These are phyloP conservation scores for Kluyveromyces lactis DNA, from an alignment of 805 yeast genomes.

Conservation along the genomic window DNA sequence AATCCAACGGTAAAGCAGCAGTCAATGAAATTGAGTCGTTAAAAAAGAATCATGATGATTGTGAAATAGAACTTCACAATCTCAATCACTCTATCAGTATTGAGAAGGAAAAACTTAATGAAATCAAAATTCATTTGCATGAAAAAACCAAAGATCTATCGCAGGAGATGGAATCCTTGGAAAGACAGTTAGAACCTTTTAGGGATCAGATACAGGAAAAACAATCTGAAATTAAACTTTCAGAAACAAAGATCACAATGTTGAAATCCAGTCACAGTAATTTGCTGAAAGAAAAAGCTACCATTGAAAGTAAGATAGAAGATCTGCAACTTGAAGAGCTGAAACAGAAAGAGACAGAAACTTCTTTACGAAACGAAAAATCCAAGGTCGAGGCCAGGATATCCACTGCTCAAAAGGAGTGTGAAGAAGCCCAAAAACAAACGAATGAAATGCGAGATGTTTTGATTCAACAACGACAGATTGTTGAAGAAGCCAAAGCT, in stretches of 20 bases:
- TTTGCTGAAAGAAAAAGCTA: constrained; percentile 33
- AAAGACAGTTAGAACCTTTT: constrained; percentile 76
- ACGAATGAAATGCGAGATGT: constrained; percentile 48
- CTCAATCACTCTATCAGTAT: constrained; percentile 37
- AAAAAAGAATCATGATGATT: constrained; percentile 36
- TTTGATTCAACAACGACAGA: constrained; percentile 48
- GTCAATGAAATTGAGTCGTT: constrained; percentile 39
- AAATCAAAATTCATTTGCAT: constrained; percentile 56
- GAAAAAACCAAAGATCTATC: constrained; percentile 67
- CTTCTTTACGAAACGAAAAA: constrained; percentile 37
- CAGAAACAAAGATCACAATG: constrained; percentile 56
- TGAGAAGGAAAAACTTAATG: constrained; percentile 53
- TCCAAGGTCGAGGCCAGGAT: constrained; percentile 46
- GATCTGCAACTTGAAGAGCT: constrained; percentile 33
- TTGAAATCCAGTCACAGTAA: constrained; percentile 35
- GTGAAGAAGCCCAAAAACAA: constrained; percentile 38
- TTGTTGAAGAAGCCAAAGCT: constrained; percentile 56
- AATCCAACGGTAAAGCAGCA: constrained; percentile 36
- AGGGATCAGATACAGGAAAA: constrained; percentile 54
- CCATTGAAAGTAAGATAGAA: constrained; percentile 24
- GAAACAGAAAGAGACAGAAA: constrained; percentile 17
- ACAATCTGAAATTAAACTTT: constrained; percentile 56
- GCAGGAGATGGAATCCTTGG: constrained; percentile 52
- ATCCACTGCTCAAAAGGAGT: constrained; percentile 48
- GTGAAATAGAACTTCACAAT: constrained; percentile 36